A percentile compares a stretch with the other conserved stretches of the same genome.
Evolutionary conservation across 495 filamentous ascomycete species (phyloP).

Genomic region (Podospora australis): DNA sequence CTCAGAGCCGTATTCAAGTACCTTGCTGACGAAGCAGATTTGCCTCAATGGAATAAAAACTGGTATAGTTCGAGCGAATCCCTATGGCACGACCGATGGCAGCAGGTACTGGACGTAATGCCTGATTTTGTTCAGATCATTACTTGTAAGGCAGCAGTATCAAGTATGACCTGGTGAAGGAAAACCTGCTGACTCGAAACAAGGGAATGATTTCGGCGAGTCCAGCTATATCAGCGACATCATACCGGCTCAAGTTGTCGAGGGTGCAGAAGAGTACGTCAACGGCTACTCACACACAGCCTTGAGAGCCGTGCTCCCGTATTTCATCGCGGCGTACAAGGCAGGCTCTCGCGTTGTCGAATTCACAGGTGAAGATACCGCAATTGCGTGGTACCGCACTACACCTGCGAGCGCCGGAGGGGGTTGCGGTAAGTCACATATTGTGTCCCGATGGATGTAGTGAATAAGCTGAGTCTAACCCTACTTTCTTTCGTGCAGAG

Average conservation of each 20-base stretch:
- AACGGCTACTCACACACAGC: conserved; percentile 32
- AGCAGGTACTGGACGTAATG: conserved; percentile 54
- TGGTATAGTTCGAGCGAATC: conserved; percentile 68
- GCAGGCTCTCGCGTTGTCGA: conserved; percentile 36
- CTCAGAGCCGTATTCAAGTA: neutral
- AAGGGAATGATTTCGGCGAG: conserved; percentile 76
- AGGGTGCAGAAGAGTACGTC: conserved; percentile 46
- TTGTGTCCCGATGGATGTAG: neutral
- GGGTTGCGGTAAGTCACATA: conserved; percentile 37
- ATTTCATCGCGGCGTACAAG: conserved; percentile 61
- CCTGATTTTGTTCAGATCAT: conserved; percentile 61
- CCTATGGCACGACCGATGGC: conserved; percentile 71
- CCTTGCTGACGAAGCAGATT: conserved; percentile 36
- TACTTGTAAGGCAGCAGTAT: conserved; percentile 21
- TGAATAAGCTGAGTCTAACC: neutral
- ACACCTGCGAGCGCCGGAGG: conserved; percentile 27
- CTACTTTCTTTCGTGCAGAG: conserved; percentile 14
- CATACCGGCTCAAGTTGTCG: conserved; percentile 40
- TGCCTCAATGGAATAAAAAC: conserved; percentile 64
- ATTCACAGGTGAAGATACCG: conserved; percentile 38
- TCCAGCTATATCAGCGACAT: conserved; percentile 66
- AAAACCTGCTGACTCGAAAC: conserved; percentile 21
- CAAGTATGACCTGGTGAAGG: no score
- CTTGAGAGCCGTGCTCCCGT: conserved; percentile 48
- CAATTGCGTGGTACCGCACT: conserved; percentile 62